Conservation (phyloP, 306 rosid genomes). For the Vigna angularis region DNA sequence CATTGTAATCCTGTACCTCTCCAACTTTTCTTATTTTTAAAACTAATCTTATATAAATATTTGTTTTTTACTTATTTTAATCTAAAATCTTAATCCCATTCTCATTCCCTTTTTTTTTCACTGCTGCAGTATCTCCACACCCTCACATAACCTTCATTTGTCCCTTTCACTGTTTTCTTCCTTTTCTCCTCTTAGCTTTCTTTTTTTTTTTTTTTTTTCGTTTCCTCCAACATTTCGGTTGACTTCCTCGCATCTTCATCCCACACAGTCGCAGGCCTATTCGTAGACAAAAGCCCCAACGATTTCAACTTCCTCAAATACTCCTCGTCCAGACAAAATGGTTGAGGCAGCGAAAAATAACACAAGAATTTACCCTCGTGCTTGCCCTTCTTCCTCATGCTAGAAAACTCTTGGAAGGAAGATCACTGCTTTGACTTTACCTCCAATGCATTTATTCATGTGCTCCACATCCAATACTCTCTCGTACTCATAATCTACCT, state of each 20-base stretch:
- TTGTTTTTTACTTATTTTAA: no score
- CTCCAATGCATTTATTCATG: conserved; percentile 69
- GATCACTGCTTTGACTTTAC: conserved; percentile 69
- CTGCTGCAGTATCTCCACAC: no score
- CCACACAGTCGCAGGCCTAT: conserved; percentile 68
- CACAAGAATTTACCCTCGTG: conserved; percentile 56
- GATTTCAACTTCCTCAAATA: conserved; percentile 69
- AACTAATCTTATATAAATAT: no score
- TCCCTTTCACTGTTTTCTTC: no score
- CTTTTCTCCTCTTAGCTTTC: no score
- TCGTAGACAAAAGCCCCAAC: conserved; percentile 66
- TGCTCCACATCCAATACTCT: conserved; percentile 80
- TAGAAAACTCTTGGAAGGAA: conserved; percentile 69
- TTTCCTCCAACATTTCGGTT: no score
- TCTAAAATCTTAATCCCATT: no score
- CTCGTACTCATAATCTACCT: conserved; percentile 65
- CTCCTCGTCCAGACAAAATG: conserved; percentile 75
- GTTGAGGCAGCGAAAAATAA: conserved; percentile 74
- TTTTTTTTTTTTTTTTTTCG: no score
- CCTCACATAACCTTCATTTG: no score
- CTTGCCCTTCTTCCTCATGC: conserved; percentile 58
- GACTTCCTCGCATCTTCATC: conserved; percentile 69
- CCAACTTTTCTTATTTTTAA: no score
- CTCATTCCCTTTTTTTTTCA: no score
- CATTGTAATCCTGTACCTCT: accelerated